Percentiles rank a stretch among this genome's conserved stretches.
These are phyloP conservation scores for Cryptococcus jaspeensis DNA, from an alignment of 1,284 basidiomycete species.

Conservation along the genomic window DNA sequence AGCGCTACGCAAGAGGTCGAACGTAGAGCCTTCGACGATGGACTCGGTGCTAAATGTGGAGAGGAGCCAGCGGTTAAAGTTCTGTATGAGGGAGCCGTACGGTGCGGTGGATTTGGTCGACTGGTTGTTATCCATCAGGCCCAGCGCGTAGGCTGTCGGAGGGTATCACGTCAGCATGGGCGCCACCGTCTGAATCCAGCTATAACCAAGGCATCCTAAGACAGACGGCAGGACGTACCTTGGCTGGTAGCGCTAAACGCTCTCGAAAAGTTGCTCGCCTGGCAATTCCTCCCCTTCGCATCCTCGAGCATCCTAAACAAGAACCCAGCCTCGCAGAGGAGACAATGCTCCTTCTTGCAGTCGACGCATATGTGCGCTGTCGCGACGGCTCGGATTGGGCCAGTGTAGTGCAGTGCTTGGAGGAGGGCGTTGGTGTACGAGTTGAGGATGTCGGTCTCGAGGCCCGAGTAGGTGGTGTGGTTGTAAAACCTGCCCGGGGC, in stretches of 20 bases:
- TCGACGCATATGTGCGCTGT: constrained; percentile 87
- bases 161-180: not conserved
- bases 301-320: constrained; percentile 94
- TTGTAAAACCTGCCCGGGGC: constrained; percentile 73
- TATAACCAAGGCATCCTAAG: not conserved
- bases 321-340: constrained; percentile 95
- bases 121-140: constrained; percentile 72
- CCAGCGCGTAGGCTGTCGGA: constrained; percentile 78
- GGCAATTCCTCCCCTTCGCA: constrained; percentile 90
- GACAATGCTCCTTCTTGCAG: constrained; percentile 84
- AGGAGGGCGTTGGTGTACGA: constrained; percentile 94
- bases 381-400: constrained; percentile 75
- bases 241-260: constrained; percentile 76
- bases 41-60: constrained; percentile 45
- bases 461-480: constrained; percentile 80
- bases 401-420: constrained; percentile 82
- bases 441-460: constrained; percentile 96
- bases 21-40: constrained; percentile 36
- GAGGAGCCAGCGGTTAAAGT: constrained; percentile 89
- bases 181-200: not conserved
- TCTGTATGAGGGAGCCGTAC: constrained; percentile 87
- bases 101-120: constrained; percentile 69
- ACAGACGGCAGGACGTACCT: constrained; percentile 54
- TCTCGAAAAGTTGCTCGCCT: constrained; percentile 94
- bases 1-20: constrained; percentile 12